Conservation (phyloP, 169 alveolate genomes). For the Plasmodium relictum region DNA sequence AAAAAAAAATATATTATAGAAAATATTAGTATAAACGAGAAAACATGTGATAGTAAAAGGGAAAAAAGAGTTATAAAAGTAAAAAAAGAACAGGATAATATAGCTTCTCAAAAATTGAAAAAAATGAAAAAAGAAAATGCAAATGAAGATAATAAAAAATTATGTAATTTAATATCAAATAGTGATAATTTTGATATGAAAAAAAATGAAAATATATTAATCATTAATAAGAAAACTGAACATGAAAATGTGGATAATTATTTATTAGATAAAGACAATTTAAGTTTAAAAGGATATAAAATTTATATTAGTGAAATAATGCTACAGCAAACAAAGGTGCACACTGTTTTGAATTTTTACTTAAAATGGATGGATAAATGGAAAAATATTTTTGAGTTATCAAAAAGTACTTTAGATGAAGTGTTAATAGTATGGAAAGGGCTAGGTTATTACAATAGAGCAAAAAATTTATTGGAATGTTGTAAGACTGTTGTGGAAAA, state of each 20-base stretch:
- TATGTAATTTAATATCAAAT: neutral
- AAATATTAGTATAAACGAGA: neutral
- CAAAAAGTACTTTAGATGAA: conserved; percentile 72
- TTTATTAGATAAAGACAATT: neutral
- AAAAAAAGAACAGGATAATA: conserved; percentile 19
- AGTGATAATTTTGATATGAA: neutral
- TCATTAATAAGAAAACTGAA: neutral
- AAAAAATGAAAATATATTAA: neutral
- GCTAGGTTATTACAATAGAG: conserved; percentile 81
- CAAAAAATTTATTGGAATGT: conserved; percentile 76
- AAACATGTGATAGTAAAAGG: neutral
- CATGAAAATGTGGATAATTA: neutral
- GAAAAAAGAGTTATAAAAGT: neutral
- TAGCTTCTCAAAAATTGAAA: conserved; percentile 3
- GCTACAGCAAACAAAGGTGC: conserved; percentile 84
- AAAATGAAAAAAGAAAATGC: conserved; percentile 21
- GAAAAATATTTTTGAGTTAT: conserved; percentile 65
- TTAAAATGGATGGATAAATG: conserved; percentile 80
- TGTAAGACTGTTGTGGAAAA: conserved; percentile 68
- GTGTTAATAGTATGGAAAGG: conserved; percentile 78
- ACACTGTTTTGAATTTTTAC: conserved; percentile 78
- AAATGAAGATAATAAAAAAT: neutral
- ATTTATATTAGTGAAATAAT: conserved; percentile 82
- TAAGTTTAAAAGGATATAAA: conserved; percentile 73
- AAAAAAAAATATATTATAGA: neutral